Percentiles rank a stretch among this genome's conserved stretches.
Evolutionary conservation across 2,329 filamentous ascomycete genomes (phyloP).

Genomic region (Sporothrix euskadiensis): DNA sequence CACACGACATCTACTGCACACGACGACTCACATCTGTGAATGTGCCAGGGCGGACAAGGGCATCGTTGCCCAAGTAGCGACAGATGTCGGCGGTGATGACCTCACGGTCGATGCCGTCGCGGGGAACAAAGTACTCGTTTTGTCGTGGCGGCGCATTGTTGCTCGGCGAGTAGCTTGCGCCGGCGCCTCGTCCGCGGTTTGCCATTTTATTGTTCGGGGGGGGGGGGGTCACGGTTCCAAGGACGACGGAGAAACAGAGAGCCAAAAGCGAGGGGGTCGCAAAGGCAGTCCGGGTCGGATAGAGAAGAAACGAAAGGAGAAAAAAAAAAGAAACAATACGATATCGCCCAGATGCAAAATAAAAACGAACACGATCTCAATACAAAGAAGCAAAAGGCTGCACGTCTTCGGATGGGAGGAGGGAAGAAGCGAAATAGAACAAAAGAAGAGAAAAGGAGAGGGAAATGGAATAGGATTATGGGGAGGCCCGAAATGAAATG

Average conservation of each 20-base stretch:
- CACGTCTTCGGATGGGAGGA: background rate
- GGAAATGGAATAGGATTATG: background rate
- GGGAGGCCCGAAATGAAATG: conserved; percentile 32
- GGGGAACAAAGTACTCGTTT: conserved; percentile 79
- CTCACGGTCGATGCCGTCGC: conserved; percentile 78
- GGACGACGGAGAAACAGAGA: conserved; percentile 3
- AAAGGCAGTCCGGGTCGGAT: conserved; percentile 18
- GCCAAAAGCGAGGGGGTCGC: background rate
- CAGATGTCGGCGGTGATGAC: conserved; percentile 84
- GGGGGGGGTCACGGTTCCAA: conserved; percentile 1
- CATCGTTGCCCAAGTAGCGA: conserved; percentile 80
- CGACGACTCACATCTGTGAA: conserved; percentile 61
- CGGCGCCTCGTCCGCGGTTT: conserved; percentile 16
- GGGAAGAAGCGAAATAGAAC: background rate
- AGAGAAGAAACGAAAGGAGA: conserved; percentile 15
- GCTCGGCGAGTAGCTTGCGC: conserved; percentile 4
- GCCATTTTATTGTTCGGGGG: conserved; percentile 17
- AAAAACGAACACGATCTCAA: background rate
- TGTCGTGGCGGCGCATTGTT: conserved; percentile 46
- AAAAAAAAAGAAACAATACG: background rate
- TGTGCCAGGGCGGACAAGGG: conserved; percentile 71
- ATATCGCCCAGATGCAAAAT: background rate
- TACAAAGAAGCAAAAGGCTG: conserved; percentile 13
- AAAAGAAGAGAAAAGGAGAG: conserved; percentile 15
- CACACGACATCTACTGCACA: background rate